Evolutionary conservation across 2,329 filamentous ascomycete genomes (phyloP).

Genomic region (Aspergillus proliferans): DNA sequence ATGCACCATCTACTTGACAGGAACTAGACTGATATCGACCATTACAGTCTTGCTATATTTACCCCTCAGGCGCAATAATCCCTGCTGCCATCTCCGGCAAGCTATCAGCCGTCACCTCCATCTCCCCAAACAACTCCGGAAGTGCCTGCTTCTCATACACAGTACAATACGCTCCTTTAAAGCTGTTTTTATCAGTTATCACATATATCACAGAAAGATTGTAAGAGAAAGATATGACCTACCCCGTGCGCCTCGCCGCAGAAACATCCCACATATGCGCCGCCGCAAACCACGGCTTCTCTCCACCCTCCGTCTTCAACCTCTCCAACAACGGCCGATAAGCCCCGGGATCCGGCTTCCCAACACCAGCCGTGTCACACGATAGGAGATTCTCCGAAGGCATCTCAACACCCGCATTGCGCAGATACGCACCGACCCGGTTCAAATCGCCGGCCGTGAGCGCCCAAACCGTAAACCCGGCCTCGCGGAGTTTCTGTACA

Average conservation of each 20-base stretch:
- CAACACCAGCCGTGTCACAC: slow-evolving; percentile 20
- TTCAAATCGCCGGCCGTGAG: slow-evolving; percentile 22
- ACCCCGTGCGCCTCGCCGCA: slow-evolving; percentile 45
- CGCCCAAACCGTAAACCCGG: slow-evolving; percentile 23
- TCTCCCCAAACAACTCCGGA: slow-evolving; percentile 45
- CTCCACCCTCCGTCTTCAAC: slow-evolving; percentile 17
- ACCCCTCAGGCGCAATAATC: slow-evolving; percentile 9
- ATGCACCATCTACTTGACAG: not conserved
- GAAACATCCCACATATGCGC: slow-evolving; percentile 57
- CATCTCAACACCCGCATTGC: slow-evolving; percentile 17
- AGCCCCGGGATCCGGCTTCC: slow-evolving; percentile 21
- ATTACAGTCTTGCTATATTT: not conserved
- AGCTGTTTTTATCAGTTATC: slow-evolving; percentile 7
- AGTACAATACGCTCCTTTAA: slow-evolving; percentile 50
- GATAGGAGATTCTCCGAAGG: slow-evolving; percentile 20
- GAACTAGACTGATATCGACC: not conserved
- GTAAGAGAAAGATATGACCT: not conserved
- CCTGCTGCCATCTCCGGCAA: slow-evolving; percentile 46
- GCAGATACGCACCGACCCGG: slow-evolving; percentile 21
- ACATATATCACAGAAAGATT: not conserved
- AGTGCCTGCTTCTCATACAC: slow-evolving; percentile 49
- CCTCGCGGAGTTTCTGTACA: slow-evolving; percentile 29
- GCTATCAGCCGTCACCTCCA: slow-evolving; percentile 47
- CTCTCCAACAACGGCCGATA: slow-evolving; percentile 18
- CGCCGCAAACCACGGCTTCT: slow-evolving; percentile 31